Evolutionary conservation across 2,329 filamentous ascomycete genomes (phyloP), one percentile per base, ranked within the genome.

Genomic region (Ophiocordyceps robertsii): DNA sequence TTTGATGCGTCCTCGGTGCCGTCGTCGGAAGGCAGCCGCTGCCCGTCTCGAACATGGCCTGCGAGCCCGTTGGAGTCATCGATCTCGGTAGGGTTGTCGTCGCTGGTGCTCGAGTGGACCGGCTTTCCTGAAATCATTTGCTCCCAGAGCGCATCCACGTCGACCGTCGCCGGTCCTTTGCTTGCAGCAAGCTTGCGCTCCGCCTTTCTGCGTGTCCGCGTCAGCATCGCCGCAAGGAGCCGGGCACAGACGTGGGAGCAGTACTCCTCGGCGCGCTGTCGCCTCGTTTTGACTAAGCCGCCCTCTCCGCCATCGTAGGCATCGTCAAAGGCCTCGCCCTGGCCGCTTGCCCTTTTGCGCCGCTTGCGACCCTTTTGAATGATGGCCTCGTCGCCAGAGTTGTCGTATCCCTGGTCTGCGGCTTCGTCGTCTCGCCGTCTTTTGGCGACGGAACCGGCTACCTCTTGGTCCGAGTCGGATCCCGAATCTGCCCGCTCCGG

Each of bases 361-460:
- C 64, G 64, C 54, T 72, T 79, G 53, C 72, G 75, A 16, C 72
- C 78, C 49, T 71, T 78, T 38, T 73, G 65, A 50, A 86, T 80
- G 43, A 84, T 73, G 1, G 73, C 72, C 53, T 86, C 82, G 52
- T 86, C 82, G n/a, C 81, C 82, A 1, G 82, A 85, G 49, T 82
- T 82, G 45, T 77, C 72, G 46, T 77, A 75, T 1, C 68, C 75
- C 0, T 64, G 65, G 48, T 73, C 69, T 33, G 51, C 39, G 12
- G 58, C 43, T 12, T 38, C 44, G 24, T 38, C 44, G 38, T 44
- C 36, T n/a, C 40, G 49, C 30, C 46, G 49, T 42, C 50, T 52
- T 42, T 57, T 58, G 45, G 51, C 49, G 16, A 50, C 46, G 16
- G 46, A 44, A 40, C 55, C 55, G 31, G 56, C 51, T 19, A 47